These are phyloP conservation scores for Fusarium udum DNA, from an alignment of 2,329 filamentous ascomycete genomes.

Conservation along the genomic window DNA sequence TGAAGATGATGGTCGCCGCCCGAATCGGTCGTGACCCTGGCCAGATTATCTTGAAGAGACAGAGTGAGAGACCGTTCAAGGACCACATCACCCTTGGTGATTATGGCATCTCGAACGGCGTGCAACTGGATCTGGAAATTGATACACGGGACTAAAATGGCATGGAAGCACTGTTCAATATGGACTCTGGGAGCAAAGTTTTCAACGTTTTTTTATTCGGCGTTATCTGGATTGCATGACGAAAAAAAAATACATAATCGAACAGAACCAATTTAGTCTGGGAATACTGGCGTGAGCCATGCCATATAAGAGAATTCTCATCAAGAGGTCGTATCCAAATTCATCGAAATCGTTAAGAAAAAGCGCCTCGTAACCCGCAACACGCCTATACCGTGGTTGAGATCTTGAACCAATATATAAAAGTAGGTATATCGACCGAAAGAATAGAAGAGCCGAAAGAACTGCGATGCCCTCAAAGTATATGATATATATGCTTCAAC, in stretches of 20 bases:
- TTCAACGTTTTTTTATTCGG: neutral
- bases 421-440: neutral
- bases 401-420: neutral
- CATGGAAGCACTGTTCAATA: neutral
- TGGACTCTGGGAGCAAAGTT: neutral
- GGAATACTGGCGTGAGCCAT: neutral
- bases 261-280: neutral
- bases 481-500: neutral
- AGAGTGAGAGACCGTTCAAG: conserved; percentile 94
- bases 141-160: conserved; percentile 65
- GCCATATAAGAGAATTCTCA: neutral
- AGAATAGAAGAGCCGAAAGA: neutral
- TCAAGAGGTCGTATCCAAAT: neutral
- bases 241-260: neutral
- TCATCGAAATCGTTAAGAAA: neutral
- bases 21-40: conserved; percentile 88
- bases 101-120: conserved; percentile 93
- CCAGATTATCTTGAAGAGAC: conserved; percentile 90
- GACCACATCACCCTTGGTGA: conserved; percentile 87
- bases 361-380: neutral
- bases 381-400: neutral
- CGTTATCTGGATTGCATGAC: neutral
- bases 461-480: neutral
- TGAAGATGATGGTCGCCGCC: conserved; percentile 92
- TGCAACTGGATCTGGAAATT: conserved; percentile 72